Base-by-base conservation (phyloP, 108 stramenopile species). In the Pseudonitzschia pungens region DNA sequence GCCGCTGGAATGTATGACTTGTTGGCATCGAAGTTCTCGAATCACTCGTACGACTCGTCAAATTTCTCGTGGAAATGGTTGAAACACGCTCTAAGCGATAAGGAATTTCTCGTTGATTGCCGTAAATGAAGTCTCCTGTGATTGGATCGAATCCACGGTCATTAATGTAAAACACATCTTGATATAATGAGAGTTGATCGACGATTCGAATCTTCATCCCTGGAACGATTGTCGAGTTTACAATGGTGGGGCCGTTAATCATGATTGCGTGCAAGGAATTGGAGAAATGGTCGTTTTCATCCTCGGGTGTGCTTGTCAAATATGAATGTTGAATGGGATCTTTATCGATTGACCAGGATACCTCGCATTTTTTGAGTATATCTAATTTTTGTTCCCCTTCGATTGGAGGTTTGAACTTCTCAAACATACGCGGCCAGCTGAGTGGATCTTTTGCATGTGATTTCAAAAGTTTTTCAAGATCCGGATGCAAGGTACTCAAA, bases 101-200 rank as follows among this genome's bases (percentile, higher is more conserved):
- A 21, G 92, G 92, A 60, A 94, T 72, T 11, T 84, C 84, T 32
- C 77, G 74, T 68, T 85, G 88, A 70, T 94, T 94, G 33, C 92
- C 92, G 67, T 94, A 94, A 52, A 91, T 87, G 69, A 82, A 88
- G 22, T 48, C 77, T 5, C 56, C 81, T 6, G 79, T 77, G 27
- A 85, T 84, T 29, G 89, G 87, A 74, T 94, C 89, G 50, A 80
- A 86, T 11, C 92, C 92, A 0, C 92, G 86, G 83, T 94, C 92
- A 58, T 94, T 88, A 41, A 94, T 94, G 85, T 88, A 94, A 59
- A 94, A 87, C 12, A 86, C 80, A 69, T 91, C 73, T 11, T 79
- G 28, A 84, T 89, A 94, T 53, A 94, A 76, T 66, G 81, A 83
- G 22, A 94, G 70, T 73, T 94, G 90, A 80, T 94, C 92, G 44